Conservation (phyloP, 2,329 filamentous ascomycete species). For the Dryadomyces sulphureus region DNA sequence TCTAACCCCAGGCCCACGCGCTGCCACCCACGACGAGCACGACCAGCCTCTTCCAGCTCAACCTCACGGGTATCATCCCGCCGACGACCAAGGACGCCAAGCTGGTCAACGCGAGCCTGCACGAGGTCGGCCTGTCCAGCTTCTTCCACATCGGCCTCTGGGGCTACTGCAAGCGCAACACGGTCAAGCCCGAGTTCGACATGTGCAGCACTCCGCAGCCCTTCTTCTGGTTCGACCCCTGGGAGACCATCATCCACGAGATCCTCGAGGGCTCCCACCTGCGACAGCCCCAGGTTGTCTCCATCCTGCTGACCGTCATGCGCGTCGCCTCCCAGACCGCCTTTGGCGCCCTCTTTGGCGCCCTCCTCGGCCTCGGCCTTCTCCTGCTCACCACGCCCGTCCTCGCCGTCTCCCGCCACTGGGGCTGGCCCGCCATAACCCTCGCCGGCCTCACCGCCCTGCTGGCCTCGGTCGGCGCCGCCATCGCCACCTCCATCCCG, state of each 20-base stretch:
- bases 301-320: conserved; percentile 59
- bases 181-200: conserved; percentile 44
- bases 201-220: conserved; percentile 60
- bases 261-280: conserved; percentile 72
- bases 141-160: conserved; percentile 90
- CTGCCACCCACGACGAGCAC: conserved; percentile 30
- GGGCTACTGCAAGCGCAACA: conserved; percentile 83
- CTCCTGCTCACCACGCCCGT: conserved; percentile 53
- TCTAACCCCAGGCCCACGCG: background rate
- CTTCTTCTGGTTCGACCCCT: conserved; percentile 85
- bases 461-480: conserved; percentile 49
- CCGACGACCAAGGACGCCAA: conserved; percentile 53
- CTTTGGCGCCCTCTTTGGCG: conserved; percentile 75
- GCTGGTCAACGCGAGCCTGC: conserved; percentile 76
- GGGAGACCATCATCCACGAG: conserved; percentile 65
- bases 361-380: conserved; percentile 53
- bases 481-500: conserved; percentile 73
- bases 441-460: conserved; percentile 54
- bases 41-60: conserved; percentile 74
- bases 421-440: conserved; percentile 52
- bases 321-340: conserved; percentile 66
- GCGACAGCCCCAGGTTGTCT: conserved; percentile 60
- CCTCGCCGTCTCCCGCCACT: conserved; percentile 36
- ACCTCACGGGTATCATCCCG: conserved; percentile 71
- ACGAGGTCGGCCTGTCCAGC: conserved; percentile 76